Evolutionary conservation across 75 land plant species (phyloP), one percentile per base, ranked within the genome.

Genomic region (Isoetes taiwanensis): DNA sequence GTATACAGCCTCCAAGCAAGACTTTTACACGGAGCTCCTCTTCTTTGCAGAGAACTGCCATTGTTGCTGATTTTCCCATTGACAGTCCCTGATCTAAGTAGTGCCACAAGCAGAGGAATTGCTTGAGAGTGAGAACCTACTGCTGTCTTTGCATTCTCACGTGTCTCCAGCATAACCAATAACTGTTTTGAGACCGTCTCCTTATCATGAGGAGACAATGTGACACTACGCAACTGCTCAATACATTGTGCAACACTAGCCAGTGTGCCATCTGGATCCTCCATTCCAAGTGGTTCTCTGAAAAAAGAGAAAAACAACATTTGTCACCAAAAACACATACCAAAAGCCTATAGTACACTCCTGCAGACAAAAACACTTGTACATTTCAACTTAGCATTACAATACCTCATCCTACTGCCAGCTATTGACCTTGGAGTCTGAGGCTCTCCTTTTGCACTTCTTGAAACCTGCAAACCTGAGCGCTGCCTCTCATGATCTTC

Each of bases 211-310:
- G 38, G 38, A 14, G 11, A 9, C 11, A 37, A 37, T 9, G 11
- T 37, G 9, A 14, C 38, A 9, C 38, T 14, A 9, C 38, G 9
- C 38, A 37, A 14, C 38, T 37, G 38, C 38, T 37, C 38, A 14
- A n/a, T n/a, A n/a, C 84, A 89, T 57, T 74, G 96, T 20, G 90
- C 99, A 68, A 94, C 96, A 72, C 80, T 89, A 28, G 90, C 74
- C n/a, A 82, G 48, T 20, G 84, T 82, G 28, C 98, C 95, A 72
- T 94, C 99, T 58, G 86, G 80, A 61, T 93, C 90, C 61, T 87
- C 98, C 81, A n/a, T n/a, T n/a, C n/a, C n/a, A n/a, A n/a, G n/a
- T n/a, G n/a, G n/a, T n/a, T n/a, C n/a, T n/a, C n/a, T n/a, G n/a
- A n/a, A n/a, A n/a, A n/a, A n/a, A n/a, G n/a, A n/a, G n/a, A n/a